Base-by-base conservation (phyloP, 768 basidiomycete species). In the Pluteus cervinus region DNA sequence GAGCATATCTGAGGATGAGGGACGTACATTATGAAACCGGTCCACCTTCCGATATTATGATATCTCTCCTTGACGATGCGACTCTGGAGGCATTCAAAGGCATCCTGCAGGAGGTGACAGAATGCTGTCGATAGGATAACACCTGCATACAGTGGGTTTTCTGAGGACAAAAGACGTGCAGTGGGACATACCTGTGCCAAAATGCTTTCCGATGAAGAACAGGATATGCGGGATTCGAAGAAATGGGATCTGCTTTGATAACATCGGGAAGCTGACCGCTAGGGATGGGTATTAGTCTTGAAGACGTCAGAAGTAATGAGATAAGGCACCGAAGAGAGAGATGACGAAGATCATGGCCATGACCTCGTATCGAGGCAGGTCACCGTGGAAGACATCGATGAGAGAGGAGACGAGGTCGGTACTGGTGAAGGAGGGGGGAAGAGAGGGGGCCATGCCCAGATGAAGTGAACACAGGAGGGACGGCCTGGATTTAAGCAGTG, bases 141-240 rank as follows among this genome's bases (percentile, higher is more conserved):
- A 8, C 86, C 86, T 74, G 40, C n/a, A 18, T 7, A 9, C 0
- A 12, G 14, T 5, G 12, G 16, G 1, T 2, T 33, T 15, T 21
- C 7, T 10, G 5, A 16, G 24, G 8, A 18, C 17, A 9, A 15
- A 17, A 15, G 16, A 9, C 5, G 33, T 24, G 22, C 30, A 29
- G 15, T 18, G 16, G 17, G 40, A 32, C 53, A 16, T 28, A 75
- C 79, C 76, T 10, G 87, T 89, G 24, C 87, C 87, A 48, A 89
- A 88, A 53, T 90, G 87, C 50, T 88, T 90, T 25, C 83, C 86
- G n/a, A 86, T 65, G 57, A 90, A 89, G 54, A 90, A 89, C 12
- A 81, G 49, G 11, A 84, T 61, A 16, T 69, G 69, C 2, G 84
- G 85, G 47, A 86, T 78, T 36, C 69, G 69, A 15, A 87, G 48